Evolutionary conservation across 768 basidiomycete genomes (phyloP).

Genomic region (Kwoniella newhampshirensis): DNA sequence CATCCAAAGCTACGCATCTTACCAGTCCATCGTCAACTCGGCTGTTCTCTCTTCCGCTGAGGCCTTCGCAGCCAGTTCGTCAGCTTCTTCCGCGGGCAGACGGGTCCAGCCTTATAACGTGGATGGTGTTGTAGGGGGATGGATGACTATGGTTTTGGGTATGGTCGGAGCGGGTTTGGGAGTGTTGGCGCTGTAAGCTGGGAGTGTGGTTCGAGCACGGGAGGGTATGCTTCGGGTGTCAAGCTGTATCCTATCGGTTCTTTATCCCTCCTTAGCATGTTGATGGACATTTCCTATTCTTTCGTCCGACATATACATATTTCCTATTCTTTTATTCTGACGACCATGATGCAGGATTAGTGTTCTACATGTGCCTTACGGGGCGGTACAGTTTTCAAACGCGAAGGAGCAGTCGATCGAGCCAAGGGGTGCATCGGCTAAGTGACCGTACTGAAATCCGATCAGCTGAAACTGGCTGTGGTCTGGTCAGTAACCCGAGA

Average conservation of each 20-base stretch:
- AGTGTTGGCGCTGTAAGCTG: conserved; percentile 15
- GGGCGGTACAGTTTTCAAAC: no score
- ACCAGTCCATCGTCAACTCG: conserved; percentile 39
- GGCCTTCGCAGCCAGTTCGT: conserved; percentile 8
- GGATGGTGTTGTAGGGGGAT: conserved; percentile 10
- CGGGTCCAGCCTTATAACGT: not conserved
- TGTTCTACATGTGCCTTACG: no score
- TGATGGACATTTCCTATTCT: not conserved
- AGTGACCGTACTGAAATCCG: no score
- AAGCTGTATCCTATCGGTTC: not conserved
- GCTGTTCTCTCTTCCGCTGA: conserved; percentile 33
- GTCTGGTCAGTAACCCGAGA: no score
- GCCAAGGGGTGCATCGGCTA: no score
- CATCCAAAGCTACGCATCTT: conserved; percentile 36
- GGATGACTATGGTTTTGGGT: conserved; percentile 19
- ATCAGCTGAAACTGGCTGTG: no score
- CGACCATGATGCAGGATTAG: no score
- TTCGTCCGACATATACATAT: no score
- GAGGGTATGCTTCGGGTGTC: no score
- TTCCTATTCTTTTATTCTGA: no score
- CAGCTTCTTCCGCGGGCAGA: not conserved
- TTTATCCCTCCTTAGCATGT: not conserved
- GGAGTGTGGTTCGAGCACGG: not conserved
- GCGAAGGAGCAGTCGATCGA: no score
- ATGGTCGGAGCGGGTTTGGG: conserved; percentile 17